Base-by-base conservation (phyloP, 2,329 filamentous ascomycete species). In the Chaetomium olivaceum region DNA sequence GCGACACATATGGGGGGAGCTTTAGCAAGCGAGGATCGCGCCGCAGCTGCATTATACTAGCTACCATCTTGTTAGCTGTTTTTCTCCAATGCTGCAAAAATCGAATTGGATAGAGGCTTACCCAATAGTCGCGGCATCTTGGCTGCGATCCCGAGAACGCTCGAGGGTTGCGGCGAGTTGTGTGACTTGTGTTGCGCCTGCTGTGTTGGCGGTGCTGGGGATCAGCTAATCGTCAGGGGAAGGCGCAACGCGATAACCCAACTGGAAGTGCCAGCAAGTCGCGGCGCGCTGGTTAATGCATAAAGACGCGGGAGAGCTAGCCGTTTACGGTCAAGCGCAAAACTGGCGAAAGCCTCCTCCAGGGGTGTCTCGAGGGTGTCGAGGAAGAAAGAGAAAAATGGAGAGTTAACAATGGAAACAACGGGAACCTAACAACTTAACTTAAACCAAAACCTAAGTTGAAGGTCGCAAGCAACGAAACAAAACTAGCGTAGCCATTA, bases 1-100 rank as follows among this genome's bases (percentile, higher is more conserved):
- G 84, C 39, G 94, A 97, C 39, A 98, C 81, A 80, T 96, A 94
- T 16, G 93, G 92, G 50, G 94, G 93, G 21, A 96, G 80, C 79
- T 91, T 91, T 69, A 95, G 86, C 65, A 97, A 82, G 70, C 91
- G 87, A 73, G 91, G 90, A 77, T 97, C 91, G 77, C 88, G 88
- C 75, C 92, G 90, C 74, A 97, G 82, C 72, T 86, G 85, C 72
- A 91, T 79, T 69, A 89, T 82, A 73, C 89, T 82, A 69, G 85
- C 85, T 87, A 66, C 46, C 51, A 51, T 16, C 31, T 58, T 36
- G 62, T 68, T 58, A 66, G 59, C 23, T 21, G n/a, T 4, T 51
- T 36, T 60, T 36, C 16, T 59, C n/a, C 23, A 2, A 23, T 39
- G 19, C 27, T 0, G n/a, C 36, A 4, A 4, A 14, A 12, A 25